phyloP scores from a whole-genome alignment of 129 eudicot genomes.

The Cynara cardunculus region DNA sequence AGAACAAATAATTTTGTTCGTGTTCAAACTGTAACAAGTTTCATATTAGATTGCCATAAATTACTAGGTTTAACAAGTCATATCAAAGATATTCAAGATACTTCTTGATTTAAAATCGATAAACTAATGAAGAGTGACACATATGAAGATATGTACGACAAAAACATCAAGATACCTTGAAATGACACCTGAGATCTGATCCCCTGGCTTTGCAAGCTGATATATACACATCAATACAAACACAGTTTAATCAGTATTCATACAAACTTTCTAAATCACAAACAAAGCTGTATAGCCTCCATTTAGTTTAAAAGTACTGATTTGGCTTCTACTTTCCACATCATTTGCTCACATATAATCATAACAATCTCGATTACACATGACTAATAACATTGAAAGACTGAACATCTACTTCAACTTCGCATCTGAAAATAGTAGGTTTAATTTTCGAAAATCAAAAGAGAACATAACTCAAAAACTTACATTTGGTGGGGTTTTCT shows the following conservation, averaged over 20 bases:
- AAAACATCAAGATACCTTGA: slow-evolving; percentile 40
- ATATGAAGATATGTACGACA: background rate
- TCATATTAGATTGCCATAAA: background rate
- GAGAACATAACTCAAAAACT: background rate
- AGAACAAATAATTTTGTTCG: background rate
- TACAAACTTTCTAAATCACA: background rate
- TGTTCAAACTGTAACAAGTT: background rate
- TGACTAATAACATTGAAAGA: background rate
- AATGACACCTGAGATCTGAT: slow-evolving; percentile 63
- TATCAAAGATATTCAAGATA: background rate
- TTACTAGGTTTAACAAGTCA: background rate
- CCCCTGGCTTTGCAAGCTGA: slow-evolving; percentile 77
- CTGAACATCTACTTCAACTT: background rate
- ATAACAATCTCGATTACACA: background rate
- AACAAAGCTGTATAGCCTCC: background rate
- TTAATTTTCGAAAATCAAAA: background rate
- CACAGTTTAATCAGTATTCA: background rate
- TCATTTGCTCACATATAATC: background rate
- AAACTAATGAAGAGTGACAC: background rate
- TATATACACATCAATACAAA: background rate
- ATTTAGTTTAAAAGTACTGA: background rate
- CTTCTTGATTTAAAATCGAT: background rate
- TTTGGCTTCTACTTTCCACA: background rate
- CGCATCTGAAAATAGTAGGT: background rate
- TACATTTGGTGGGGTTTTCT: slow-evolving; percentile 65